Conservation (phyloP, 495 filamentous ascomycete species). For the Aspergillus campestris region DNA sequence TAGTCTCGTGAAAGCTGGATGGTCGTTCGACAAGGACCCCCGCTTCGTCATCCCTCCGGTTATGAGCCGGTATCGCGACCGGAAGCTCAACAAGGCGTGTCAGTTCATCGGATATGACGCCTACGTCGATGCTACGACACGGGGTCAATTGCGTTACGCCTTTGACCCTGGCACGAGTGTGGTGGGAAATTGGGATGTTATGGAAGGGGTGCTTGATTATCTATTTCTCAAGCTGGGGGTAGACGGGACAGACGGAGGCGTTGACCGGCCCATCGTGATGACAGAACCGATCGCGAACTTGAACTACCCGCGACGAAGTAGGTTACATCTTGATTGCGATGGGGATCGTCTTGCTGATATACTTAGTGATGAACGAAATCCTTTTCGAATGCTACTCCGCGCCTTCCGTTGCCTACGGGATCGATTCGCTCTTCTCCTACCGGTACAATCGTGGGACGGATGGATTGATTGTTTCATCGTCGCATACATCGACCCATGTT, state of each 20-base stretch:
- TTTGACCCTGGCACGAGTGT: conserved; percentile 88
- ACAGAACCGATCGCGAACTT: conserved; percentile 91
- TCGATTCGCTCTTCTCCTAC: conserved; percentile 94
- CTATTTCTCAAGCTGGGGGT: conserved; percentile 87
- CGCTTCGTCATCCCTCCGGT: conserved; percentile 76
- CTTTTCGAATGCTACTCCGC: conserved; percentile 91
- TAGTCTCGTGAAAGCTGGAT: conserved; percentile 81
- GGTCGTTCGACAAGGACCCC: conserved; percentile 80
- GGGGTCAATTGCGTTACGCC: conserved; percentile 79
- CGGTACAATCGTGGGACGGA: conserved; percentile 81
- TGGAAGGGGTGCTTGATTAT: conserved; percentile 89
- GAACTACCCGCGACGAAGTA: conserved; percentile 77
- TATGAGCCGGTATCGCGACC: conserved; percentile 87
- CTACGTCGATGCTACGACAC: conserved; percentile 85
- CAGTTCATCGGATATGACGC: conserved; percentile 87
- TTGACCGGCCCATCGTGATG: conserved; percentile 88
- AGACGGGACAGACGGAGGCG: conserved; percentile 58
- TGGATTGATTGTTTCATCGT: conserved; percentile 84
- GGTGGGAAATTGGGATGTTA: conserved; percentile 93
- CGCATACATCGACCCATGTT: conserved; percentile 89
- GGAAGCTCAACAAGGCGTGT: conserved; percentile 81
- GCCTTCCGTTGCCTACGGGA: conserved; percentile 82
- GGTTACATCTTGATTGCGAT: conserved; percentile 14
- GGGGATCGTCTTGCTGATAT: conserved; percentile 8
- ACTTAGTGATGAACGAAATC: conserved; percentile 87